A percentile compares a stretch with the other conserved stretches of the same genome.
phyloP scores from a whole-genome alignment of 2,329 filamentous ascomycete genomes.

The Dactylellina leptospora region DNA sequence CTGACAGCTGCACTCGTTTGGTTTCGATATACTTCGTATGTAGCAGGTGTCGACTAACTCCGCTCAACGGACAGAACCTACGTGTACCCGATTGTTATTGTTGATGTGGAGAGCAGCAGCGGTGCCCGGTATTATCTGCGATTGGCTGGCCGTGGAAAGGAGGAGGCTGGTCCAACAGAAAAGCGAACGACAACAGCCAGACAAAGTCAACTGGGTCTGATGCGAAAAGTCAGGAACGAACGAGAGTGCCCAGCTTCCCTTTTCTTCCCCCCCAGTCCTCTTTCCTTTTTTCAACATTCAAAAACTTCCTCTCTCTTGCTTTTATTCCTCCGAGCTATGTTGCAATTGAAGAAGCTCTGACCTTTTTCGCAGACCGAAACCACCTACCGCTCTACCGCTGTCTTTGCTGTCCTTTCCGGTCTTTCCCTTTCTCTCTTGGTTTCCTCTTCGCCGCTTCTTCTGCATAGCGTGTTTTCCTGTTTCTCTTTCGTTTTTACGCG shows the following conservation, averaged over 20 bases:
- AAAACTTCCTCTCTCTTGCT: too few relatives aligned
- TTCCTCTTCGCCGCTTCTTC: background rate
- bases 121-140: too few relatives aligned
- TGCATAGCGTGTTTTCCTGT: background rate
- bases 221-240: background rate
- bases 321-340: too few relatives aligned
- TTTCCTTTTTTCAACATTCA: background rate
- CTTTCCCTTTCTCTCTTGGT: background rate
- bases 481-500: background rate
- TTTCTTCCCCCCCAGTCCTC: constrained; percentile 13
- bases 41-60: too few relatives aligned
- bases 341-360: too few relatives aligned
- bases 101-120: too few relatives aligned
- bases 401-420: constrained; percentile 15
- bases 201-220: background rate
- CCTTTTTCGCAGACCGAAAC: too few relatives aligned
- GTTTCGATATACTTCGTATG: too few relatives aligned
- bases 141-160: constrained; percentile 47
- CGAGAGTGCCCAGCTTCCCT: background rate
- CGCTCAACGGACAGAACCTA: too few relatives aligned
- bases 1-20: too few relatives aligned
- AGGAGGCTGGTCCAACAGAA: constrained; percentile 53
- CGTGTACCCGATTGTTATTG: too few relatives aligned
- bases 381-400: too few relatives aligned
- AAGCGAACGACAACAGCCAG: constrained; percentile 40